Base-by-base conservation (phyloP, 2,329 filamentous ascomycete genomes). In the Anisogramma anomala region DNA sequence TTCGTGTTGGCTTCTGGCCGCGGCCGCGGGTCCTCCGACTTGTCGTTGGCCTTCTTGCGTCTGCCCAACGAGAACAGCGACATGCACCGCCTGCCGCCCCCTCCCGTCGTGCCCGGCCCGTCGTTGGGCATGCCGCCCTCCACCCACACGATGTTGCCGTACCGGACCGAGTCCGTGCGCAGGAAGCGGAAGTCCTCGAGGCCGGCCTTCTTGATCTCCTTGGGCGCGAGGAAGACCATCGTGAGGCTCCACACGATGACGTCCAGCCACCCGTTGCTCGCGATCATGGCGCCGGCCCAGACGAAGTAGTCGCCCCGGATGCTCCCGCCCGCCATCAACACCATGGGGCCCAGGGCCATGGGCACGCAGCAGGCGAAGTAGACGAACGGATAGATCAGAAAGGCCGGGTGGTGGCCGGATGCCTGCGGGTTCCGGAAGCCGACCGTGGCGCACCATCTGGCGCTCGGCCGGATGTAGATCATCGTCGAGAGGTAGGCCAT, bases 221-320 rank as follows among this genome's bases (percentile, higher is more conserved):
- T 15, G 2, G 39, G 39, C 1, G 39, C 39, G 14, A 42, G 39
- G 19, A 42, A 42, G 26, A 42, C 36, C 39, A 42, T 42, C 27
- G 39, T 42, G 39, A 19, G 26, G 39, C 39, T 42, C 39, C 39
- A 42, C 2, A 42, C 26, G 13, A 37, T n/a, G 14, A 42, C 39
- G 14, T 42, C 39, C 2, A 42, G 33, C 39, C 33, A 42, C 6
- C 39, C 39, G 19, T 42, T 42, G 33, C 39, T 42, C 14, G 39
- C 39, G 22, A 42, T 36, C 39, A 42, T 42, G 33, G 39, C 39
- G 14, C 39, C 39, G 14, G 39, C 39, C 39, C 39, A 42, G 20
- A 42, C 18, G 18, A 42, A 42, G 15, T 42, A 42, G 0, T 35
- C 39, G 15, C 25, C 20, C 15, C 18, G 26, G 7, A 42, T 19